These are phyloP conservation scores for Exophiala sp. DNA, from an alignment of 2,329 filamentous ascomycete genomes.

Conservation along the genomic window DNA sequence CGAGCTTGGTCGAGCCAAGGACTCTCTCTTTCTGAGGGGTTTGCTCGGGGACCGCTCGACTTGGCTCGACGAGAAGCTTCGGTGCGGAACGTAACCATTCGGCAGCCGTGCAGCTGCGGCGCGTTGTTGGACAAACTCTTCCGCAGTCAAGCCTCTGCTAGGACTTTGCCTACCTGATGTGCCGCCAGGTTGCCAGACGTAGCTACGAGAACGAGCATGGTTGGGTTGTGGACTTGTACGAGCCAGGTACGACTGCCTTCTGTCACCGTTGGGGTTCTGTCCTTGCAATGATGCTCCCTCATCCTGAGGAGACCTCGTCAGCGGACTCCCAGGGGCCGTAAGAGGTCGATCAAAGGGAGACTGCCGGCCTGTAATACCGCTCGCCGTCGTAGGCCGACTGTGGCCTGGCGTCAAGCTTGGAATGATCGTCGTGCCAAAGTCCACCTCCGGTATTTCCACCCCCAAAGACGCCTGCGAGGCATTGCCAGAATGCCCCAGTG, in stretches of 20 bases:
- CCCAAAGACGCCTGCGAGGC: slow-evolving; percentile 33
- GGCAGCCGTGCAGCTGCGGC: slow-evolving; percentile 51
- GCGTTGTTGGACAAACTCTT: slow-evolving; percentile 78
- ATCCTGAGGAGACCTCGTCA: slow-evolving; percentile 6
- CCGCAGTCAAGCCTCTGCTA: slow-evolving; percentile 59
- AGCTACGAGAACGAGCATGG: slow-evolving; percentile 45
- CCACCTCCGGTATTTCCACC: slow-evolving; percentile 60
- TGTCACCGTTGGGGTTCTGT: slow-evolving; percentile 9
- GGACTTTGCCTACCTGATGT: slow-evolving; percentile 43
- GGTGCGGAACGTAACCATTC: slow-evolving; percentile 38
- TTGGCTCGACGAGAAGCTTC: slow-evolving; percentile 28
- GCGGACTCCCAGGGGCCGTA: slow-evolving; percentile 15
- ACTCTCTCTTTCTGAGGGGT: slow-evolving; percentile 27
- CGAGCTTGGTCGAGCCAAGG: slow-evolving; percentile 34
- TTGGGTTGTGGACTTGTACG: slow-evolving; percentile 8
- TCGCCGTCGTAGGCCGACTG: slow-evolving; percentile 52
- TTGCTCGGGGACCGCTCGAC: slow-evolving; percentile 25
- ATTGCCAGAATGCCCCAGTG: slow-evolving; percentile 42
- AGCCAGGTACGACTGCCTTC: slow-evolving; percentile 8
- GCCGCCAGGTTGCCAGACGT: slow-evolving; percentile 72
- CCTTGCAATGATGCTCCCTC: slow-evolving; percentile 8
- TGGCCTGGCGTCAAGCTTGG: slow-evolving; percentile 49
- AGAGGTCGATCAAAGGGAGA: slow-evolving; percentile 16
- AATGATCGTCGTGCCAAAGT: slow-evolving; percentile 80
- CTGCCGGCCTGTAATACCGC: slow-evolving; percentile 37